Base-by-base conservation (phyloP, 306 rosid species). In the Vigna radiata region DNA sequence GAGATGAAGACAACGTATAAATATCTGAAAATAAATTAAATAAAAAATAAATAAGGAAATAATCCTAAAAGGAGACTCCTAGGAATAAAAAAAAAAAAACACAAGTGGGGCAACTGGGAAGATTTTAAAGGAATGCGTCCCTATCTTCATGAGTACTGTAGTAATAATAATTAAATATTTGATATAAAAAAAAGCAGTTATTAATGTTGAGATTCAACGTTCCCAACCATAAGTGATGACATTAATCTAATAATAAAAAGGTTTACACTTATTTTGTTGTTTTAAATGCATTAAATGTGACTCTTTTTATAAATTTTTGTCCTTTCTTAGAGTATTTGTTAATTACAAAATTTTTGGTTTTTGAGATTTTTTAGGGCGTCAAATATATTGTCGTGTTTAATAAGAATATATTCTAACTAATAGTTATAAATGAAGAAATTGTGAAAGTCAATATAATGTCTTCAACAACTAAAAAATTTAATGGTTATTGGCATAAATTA, bases 21-120 rank as follows among this genome's bases (percentile, higher is more conserved):
- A 74, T 72, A 59, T 31, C 8, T 60, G 36, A 5, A 10, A 50
- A 54, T 4, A 16, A 12, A 59, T 44, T 13, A 29, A 31, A 27
- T 16, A 13, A 61, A 13, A 6, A 49, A 33, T 33, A 33, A 71
- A 50, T 29, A 29, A 43, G 1, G 0, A 66, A 9, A 64, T 19
- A 83, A 64, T 81, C 84, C 82, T 84, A 76, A 79, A 69, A 60
- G 68, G 72, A 83, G 84, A 79, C 72, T 79, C 72, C 81, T 36
- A 83, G 82, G 81, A 79, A 79, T 75, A 15, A 15, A 19, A 19
- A 19, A 19, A 19, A 19, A 65, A 71, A 23, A 12, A 8, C 13
- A 3, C 6, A 65, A 11, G 76, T 70, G 77, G 81, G 81, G 53
- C 2, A 46, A 21, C 8, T 21, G 8, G 7, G 33, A 1, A 21